These are phyloP conservation scores for Cladophialophora exuberans DNA, from an alignment of 2,329 filamentous ascomycete species.

Conservation along the genomic window DNA sequence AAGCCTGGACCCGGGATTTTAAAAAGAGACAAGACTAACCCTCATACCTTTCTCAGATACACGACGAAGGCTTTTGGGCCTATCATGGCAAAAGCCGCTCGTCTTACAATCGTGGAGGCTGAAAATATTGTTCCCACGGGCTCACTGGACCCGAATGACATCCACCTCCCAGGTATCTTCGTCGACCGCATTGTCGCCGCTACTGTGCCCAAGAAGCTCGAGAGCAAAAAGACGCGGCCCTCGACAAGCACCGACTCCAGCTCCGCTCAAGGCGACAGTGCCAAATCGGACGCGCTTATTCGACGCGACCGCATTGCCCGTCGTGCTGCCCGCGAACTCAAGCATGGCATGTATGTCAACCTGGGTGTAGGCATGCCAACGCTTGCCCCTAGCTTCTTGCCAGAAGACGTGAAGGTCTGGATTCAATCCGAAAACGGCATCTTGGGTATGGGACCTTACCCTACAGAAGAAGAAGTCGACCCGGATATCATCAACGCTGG, in stretches of 20 bases:
- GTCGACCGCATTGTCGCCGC: slow-evolving; percentile 79
- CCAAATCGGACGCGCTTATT: slow-evolving; percentile 50
- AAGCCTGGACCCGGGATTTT: no score
- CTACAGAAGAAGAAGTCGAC: slow-evolving; percentile 71
- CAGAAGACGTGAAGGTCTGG: slow-evolving; percentile 71
- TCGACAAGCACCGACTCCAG: slow-evolving; percentile 38
- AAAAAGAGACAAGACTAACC: neutral
- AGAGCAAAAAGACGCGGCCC: slow-evolving; percentile 65
- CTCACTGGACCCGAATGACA: slow-evolving; percentile 70
- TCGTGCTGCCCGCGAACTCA: slow-evolving; percentile 78
- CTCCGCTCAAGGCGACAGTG: slow-evolving; percentile 32
- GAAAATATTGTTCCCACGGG: slow-evolving; percentile 80
- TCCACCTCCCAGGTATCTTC: slow-evolving; percentile 81
- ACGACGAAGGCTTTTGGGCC: slow-evolving; percentile 75
- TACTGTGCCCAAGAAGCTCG: slow-evolving; percentile 71
- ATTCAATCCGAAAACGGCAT: slow-evolving; percentile 87
- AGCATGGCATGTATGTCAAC: slow-evolving; percentile 79
- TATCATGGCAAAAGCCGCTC: slow-evolving; percentile 80
- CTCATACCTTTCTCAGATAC: slow-evolving; percentile 42
- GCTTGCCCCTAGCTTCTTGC: slow-evolving; percentile 76
- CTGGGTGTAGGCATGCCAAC: slow-evolving; percentile 85
- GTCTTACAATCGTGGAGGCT: slow-evolving; percentile 78
- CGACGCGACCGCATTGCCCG: slow-evolving; percentile 73
- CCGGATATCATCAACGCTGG: slow-evolving; percentile 83
- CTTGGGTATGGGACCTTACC: slow-evolving; percentile 80